These are phyloP conservation scores for Penicillium sp. DNA, from an alignment of 2,329 filamentous ascomycete genomes.

Conservation along the genomic window DNA sequence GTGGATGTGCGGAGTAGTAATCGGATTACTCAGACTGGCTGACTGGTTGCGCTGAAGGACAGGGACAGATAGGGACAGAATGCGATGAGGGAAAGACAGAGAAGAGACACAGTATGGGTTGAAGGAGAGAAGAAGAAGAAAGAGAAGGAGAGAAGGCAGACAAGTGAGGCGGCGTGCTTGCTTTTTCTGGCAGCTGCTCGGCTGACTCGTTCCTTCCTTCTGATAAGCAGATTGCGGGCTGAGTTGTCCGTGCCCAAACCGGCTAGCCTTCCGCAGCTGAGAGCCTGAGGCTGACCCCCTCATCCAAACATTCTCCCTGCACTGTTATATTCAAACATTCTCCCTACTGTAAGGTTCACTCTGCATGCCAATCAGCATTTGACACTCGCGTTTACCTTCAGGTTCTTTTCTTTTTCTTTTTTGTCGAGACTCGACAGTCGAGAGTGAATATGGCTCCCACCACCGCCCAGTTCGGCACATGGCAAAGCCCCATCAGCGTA, in stretches of 20 bases:
- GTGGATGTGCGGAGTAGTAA: not conserved
- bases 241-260: not conserved
- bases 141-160: not conserved
- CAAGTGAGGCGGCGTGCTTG: not conserved
- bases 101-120: no score
- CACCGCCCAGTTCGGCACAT: constrained; percentile 29
- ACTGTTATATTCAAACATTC: no score
- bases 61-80: no score
- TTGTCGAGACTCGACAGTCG: no score
- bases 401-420: no score
- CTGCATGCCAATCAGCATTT: no score
- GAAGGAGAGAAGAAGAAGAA: not conserved
- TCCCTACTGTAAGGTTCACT: no score
- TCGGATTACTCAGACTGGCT: not conserved
- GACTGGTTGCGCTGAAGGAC: not conserved
- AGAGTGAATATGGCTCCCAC: not conserved
- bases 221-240: not conserved
- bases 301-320: no score
- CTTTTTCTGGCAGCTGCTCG: not conserved
- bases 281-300: not conserved
- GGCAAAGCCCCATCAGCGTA: constrained; percentile 37
- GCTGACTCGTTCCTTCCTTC: not conserved
- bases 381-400: no score
- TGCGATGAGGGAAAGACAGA: not conserved
- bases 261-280: not conserved